Evolutionary conservation across 306 rosid species (phyloP).

Genomic region (Sophora flavescens): DNA sequence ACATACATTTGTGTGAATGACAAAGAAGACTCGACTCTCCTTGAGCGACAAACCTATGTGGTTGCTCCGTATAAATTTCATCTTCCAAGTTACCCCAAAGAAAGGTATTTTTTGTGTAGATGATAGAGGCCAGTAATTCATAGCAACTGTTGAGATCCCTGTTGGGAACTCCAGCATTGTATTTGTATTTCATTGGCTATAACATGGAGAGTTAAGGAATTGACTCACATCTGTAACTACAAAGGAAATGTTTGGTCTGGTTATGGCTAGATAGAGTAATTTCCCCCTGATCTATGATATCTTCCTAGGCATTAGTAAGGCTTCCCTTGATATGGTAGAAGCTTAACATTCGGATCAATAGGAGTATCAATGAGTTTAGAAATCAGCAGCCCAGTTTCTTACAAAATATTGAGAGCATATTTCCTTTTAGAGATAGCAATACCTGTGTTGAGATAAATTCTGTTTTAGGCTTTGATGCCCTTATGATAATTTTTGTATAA

Average conservation of each 20-base stretch:
- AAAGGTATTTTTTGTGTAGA: no score
- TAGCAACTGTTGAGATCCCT: no score
- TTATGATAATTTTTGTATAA: no score
- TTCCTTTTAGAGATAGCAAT: not conserved
- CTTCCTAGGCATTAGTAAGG: not conserved
- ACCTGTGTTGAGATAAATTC: not conserved
- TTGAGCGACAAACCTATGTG: no score
- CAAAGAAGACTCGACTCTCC: no score
- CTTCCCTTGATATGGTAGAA: not conserved
- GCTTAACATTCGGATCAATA: not conserved
- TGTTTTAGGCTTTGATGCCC: no score
- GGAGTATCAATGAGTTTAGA: not conserved
- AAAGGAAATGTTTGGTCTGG: not conserved
- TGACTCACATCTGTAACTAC: not conserved
- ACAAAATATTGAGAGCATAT: not conserved
- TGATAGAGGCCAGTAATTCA: no score
- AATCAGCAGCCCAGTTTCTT: not conserved
- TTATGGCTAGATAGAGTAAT: not conserved
- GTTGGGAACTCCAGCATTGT: no score
- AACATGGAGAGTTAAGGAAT: slow-evolving; percentile 3
- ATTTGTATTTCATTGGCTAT: not conserved
- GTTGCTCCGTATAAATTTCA: no score
- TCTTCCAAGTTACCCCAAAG: no score
- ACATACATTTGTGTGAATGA: no score
- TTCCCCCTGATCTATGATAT: not conserved